Evolutionary conservation across 2,329 filamentous ascomycete genomes (phyloP).

Genomic region (Fusarium protoensiforme): DNA sequence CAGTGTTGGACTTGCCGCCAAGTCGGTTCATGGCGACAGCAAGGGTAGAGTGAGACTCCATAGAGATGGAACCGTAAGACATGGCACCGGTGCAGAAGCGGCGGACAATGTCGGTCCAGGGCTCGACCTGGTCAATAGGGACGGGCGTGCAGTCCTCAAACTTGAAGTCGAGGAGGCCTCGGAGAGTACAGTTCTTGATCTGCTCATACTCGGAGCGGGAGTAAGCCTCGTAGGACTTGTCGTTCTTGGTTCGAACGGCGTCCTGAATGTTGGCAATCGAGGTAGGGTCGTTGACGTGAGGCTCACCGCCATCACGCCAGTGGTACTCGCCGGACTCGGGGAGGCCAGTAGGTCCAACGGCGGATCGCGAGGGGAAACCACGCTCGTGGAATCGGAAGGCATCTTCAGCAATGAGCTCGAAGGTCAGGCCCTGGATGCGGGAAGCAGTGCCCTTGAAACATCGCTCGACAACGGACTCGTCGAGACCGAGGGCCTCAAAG

Average conservation of each 20-base stretch:
- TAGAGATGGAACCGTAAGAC: conserved; percentile 98
- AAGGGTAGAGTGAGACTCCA: conserved; percentile 96
- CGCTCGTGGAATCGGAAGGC: conserved; percentile 95
- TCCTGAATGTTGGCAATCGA: conserved; percentile 98
- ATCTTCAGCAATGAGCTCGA: conserved; percentile 93
- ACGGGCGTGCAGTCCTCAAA: conserved; percentile 88
- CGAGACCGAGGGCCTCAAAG: conserved; percentile 93
- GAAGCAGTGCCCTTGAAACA: conserved; percentile 96
- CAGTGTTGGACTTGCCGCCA: conserved; percentile 96
- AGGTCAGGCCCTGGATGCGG: conserved; percentile 93
- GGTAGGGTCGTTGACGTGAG: conserved; percentile 93
- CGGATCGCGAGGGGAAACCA: conserved; percentile 85
- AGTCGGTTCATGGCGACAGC: conserved; percentile 97
- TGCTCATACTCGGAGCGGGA: conserved; percentile 93
- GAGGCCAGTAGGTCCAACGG: conserved; percentile 81
- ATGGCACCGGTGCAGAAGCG: conserved; percentile 97
- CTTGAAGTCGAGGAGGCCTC: conserved; percentile 94
- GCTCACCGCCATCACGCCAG: conserved; percentile 95
- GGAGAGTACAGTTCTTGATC: conserved; percentile 95
- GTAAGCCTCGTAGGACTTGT: conserved; percentile 98
- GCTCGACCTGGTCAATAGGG: conserved; percentile 95
- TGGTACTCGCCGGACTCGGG: conserved; percentile 97
- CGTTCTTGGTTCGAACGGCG: conserved; percentile 95
- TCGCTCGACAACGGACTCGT: conserved; percentile 90
- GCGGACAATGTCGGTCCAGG: conserved; percentile 97